phyloP scores from a whole-genome alignment of 352 stramenopile species.

The Pythium scleroteichum region DNA sequence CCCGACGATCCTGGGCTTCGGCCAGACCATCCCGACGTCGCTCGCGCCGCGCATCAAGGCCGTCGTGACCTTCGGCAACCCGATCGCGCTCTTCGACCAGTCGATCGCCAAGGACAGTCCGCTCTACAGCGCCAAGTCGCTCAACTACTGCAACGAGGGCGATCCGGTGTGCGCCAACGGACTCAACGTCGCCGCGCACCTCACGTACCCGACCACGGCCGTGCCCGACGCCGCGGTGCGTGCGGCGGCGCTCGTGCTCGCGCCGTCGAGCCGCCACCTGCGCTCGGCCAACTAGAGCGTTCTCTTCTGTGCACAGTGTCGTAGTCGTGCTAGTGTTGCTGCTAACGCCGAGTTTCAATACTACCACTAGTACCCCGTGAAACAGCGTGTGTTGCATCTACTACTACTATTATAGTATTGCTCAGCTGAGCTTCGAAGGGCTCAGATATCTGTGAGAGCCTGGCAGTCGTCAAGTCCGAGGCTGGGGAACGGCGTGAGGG shows the following conservation, averaged over 20 bases:
- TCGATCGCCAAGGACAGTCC: conserved; percentile 3
- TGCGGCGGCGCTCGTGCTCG: not conserved
- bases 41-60: conserved; percentile 31
- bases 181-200: conserved; percentile 8
- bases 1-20: conserved; percentile 25
- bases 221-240: not conserved
- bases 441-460: too few relatives aligned
- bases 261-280: not conserved
- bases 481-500: too few relatives aligned
- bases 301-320: too few relatives aligned
- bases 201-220: conserved; percentile 10
- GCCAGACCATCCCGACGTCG: conserved; percentile 22
- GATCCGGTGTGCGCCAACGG: conserved; percentile 14
- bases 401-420: too few relatives aligned
- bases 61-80: conserved; percentile 28
- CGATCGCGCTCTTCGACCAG: not conserved
- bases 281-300: too few relatives aligned
- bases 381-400: too few relatives aligned
- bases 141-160: conserved; percentile 13
- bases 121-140: conserved; percentile 8
- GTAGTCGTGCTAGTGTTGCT: not conserved
- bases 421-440: too few relatives aligned
- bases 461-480: too few relatives aligned
- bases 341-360: too few relatives aligned
- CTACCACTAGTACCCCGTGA: too few relatives aligned